Evolutionary conservation across 805 yeast species (phyloP).

Genomic region (Metschnikowia lunata): DNA sequence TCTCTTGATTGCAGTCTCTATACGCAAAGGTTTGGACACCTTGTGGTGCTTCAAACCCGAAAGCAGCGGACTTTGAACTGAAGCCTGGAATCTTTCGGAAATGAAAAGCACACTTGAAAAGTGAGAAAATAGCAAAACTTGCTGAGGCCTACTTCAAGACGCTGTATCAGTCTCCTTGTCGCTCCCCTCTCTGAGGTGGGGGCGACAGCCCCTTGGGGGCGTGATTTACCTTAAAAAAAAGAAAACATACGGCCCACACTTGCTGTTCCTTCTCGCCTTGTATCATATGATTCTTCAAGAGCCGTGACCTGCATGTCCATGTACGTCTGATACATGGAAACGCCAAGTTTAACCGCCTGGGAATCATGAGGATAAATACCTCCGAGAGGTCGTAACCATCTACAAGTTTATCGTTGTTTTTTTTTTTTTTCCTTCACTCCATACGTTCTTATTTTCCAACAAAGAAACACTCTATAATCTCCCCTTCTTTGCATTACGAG

Average conservation of each 20-base stretch:
- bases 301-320: slow-evolving; percentile 6
- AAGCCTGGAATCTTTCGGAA: too few relatives aligned
- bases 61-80: too few relatives aligned
- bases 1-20: neutral
- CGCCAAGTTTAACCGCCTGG: slow-evolving; percentile 4
- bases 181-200: slow-evolving; percentile 2
- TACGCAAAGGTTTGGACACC: slow-evolving; percentile 10
- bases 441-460: too few relatives aligned
- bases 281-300: slow-evolving; percentile 8
- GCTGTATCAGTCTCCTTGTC: too few relatives aligned
- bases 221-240: slow-evolving; percentile 3
- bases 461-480: too few relatives aligned
- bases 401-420: neutral
- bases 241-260: slow-evolving; percentile 8
- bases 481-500: too few relatives aligned
- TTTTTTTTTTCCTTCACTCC: neutral
- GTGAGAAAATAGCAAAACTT: too few relatives aligned
- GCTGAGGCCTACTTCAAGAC: too few relatives aligned
- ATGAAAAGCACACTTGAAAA: too few relatives aligned
- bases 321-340: slow-evolving; percentile 8
- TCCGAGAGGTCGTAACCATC: slow-evolving; percentile 4
- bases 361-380: slow-evolving; percentile 7
- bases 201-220: slow-evolving; percentile 1
- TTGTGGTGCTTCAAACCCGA: neutral
- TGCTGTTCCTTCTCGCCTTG: slow-evolving; percentile 1